Conservation (phyloP, 257 asterid species). For the Solanum chiquidenum region DNA sequence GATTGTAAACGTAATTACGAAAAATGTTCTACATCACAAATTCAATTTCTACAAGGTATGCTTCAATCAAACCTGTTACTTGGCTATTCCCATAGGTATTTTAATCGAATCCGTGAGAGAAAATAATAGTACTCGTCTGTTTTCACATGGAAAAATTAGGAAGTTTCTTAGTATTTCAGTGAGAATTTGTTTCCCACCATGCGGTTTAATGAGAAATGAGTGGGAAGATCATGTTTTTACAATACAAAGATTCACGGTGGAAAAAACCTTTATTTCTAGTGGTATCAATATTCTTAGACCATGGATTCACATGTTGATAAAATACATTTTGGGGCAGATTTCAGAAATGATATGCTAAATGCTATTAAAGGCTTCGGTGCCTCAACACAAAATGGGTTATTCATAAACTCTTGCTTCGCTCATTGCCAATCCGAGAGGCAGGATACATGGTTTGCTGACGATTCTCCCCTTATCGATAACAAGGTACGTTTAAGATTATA, state of each 20-base stretch:
- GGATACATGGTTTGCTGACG: constrained; percentile 18
- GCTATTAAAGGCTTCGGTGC: background rate
- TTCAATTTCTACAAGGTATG: constrained; percentile 33
- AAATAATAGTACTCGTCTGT: background rate
- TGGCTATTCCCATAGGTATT: background rate
- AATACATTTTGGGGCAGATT: background rate
- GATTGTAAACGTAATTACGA: constrained; percentile 38
- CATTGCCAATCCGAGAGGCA: constrained; percentile 19
- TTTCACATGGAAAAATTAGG: background rate
- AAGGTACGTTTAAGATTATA: background rate
- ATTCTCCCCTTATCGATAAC: constrained; percentile 10
- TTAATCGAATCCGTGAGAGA: background rate
- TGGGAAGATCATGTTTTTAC: background rate
- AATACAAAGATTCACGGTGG: background rate
- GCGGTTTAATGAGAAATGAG: background rate
- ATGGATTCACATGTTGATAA: background rate
- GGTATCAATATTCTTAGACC: background rate
- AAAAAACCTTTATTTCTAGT: background rate
- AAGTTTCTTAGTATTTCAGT: background rate
- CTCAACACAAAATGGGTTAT: constrained; percentile 7
- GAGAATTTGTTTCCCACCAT: background rate
- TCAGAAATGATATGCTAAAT: constrained; percentile 5
- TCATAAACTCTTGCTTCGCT: constrained; percentile 14
- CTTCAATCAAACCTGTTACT: background rate
- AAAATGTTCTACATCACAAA: constrained; percentile 47